Base-by-base conservation (phyloP, 768 basidiomycete species). In the Kwoniella sp. region DNA sequence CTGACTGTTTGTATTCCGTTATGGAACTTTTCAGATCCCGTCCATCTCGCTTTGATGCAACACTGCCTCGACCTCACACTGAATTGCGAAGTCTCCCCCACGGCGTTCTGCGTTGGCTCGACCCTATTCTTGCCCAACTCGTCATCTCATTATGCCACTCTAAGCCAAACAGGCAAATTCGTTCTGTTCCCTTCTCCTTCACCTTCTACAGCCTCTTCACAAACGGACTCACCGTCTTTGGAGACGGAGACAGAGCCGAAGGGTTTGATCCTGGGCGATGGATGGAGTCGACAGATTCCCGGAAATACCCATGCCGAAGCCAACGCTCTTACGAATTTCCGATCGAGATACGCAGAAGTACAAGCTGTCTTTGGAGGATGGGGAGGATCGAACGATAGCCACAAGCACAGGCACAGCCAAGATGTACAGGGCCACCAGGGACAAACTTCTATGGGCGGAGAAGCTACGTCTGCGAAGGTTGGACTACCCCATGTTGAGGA, bases 301-400 rank as follows among this genome's bases (percentile, higher is more conserved):
- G 95, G 94, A 57, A 98, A 98, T 76, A 97, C 95, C 2, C 95
- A 99, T 78, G 95, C 94, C 12, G 95, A 99, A 82, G 92, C 92
- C 24, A 95, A 95, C 77, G 93, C 94, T 1, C 82, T 99, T 57
- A 76, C 85, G 46, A 96, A 97, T 73, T 85, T 87, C 5, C 79
- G 77, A 17, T 48, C 67, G n/a, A 81, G 88, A 40, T 72, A 69
- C 51, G 57, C 52, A 19, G 65, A 66, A 47, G 44, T 77, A 27
- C 51, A 50, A 36, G 49, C 60, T 55, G 49, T 50, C 21, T 44
- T 53, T 6, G 58, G 58, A 5, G 58, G 58, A 5, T 60, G 58
- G 58, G 58, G 58, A 7, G 30, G 33, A 1, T 48, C 56, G 17
- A 7, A 19, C 22, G 59, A 21, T 48, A 8, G 29, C 30, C 33